Conservation (phyloP, 495 filamentous ascomycete species). For the Xylaria cubensis region DNA sequence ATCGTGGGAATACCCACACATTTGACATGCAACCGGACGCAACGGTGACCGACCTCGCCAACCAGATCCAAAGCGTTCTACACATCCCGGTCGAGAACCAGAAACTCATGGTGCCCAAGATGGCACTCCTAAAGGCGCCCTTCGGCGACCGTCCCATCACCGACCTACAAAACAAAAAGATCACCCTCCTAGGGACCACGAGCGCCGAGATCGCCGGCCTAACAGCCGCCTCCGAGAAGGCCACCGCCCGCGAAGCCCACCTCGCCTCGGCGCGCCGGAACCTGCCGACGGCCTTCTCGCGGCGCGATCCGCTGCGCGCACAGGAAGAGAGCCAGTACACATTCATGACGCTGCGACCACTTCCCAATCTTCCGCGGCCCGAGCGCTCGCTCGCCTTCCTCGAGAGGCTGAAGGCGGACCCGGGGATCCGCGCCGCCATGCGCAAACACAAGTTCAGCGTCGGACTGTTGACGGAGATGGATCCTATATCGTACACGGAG, state of each 20-base stretch:
- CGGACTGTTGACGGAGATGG: constrained; percentile 92
- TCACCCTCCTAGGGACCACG: constrained; percentile 68
- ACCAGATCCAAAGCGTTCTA: constrained; percentile 58
- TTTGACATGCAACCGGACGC: constrained; percentile 52
- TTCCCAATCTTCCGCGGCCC: constrained; percentile 79
- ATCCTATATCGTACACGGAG: constrained; percentile 79
- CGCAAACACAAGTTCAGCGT: constrained; percentile 82
- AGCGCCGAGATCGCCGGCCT: constrained; percentile 59
- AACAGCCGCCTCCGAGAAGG: constrained; percentile 45
- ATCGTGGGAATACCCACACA: constrained; percentile 60
- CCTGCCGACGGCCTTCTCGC: constrained; percentile 34
- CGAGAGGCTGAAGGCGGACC: constrained; percentile 76
- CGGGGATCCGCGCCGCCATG: constrained; percentile 87
- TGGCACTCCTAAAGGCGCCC: constrained; percentile 70
- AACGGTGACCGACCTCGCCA: constrained; percentile 68
- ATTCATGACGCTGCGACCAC: constrained; percentile 78
- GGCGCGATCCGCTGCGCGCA: constrained; percentile 35
- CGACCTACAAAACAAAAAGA: constrained; percentile 61
- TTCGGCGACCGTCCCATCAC: constrained; percentile 51
- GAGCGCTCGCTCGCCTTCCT: constrained; percentile 73
- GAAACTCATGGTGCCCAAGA: constrained; percentile 75
- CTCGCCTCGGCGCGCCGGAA: constrained; percentile 45
- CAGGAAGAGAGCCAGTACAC: constrained; percentile 71
- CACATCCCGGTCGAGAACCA: constrained; percentile 73
- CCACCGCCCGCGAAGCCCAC: constrained; percentile 48